Evolutionary conservation across 306 rosid species (phyloP).

Genomic region (Betula pendula): DNA sequence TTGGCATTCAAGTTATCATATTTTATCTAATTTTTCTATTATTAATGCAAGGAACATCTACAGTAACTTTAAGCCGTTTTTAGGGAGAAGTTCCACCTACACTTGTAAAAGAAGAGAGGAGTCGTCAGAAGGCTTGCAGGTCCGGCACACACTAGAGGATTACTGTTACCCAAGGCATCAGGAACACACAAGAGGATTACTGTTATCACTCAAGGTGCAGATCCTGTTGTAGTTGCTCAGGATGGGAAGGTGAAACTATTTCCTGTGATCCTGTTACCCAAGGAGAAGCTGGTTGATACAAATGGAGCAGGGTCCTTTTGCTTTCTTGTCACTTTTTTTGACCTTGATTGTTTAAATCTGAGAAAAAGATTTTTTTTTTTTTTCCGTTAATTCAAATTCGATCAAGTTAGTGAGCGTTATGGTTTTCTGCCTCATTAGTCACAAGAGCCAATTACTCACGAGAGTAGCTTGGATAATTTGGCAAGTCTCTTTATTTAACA

Average conservation of each 20-base stretch:
- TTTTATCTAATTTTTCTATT: too few relatives aligned
- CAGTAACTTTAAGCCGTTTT: too few relatives aligned
- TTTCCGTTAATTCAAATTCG: background rate
- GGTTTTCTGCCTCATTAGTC: background rate
- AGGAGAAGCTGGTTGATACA: conserved; percentile 93
- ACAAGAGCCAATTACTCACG: background rate
- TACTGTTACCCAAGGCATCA: conserved; percentile 83
- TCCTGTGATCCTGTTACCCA: conserved; percentile 72
- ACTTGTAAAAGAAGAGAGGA: too few relatives aligned
- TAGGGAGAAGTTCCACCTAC: too few relatives aligned
- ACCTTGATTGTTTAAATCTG: background rate
- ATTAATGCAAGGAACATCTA: too few relatives aligned
- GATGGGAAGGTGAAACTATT: conserved; percentile 74
- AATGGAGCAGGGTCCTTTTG: conserved; percentile 76
- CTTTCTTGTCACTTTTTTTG: too few relatives aligned
- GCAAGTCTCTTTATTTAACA: background rate
- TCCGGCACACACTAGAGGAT: too few relatives aligned
- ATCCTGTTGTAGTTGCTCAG: conserved; percentile 92
- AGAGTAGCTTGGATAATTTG: background rate
- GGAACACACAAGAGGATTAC: conserved; percentile 80
- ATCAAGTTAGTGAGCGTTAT: background rate
- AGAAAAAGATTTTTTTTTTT: too few relatives aligned
- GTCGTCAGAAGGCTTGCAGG: too few relatives aligned
- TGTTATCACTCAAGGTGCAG: conserved; percentile 92
- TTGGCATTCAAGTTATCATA: too few relatives aligned